Evolutionary conservation across 345 rosid species (phyloP).

Genomic region (Mangifera indica): DNA sequence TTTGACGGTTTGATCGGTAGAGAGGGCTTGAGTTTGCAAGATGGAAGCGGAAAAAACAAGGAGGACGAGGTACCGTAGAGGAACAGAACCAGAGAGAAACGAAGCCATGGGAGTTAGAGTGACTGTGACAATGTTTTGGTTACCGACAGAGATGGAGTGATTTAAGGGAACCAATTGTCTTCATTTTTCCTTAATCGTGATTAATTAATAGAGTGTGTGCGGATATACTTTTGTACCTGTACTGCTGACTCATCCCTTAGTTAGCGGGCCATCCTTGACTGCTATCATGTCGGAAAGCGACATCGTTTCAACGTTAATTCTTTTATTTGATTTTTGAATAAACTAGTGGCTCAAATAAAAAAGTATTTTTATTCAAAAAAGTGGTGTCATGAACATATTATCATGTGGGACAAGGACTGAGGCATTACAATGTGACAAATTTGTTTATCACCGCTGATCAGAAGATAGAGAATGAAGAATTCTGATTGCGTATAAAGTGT

Average conservation of each 20-base stretch:
- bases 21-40: slow-evolving; percentile 11
- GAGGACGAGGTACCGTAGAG: slow-evolving; percentile 12
- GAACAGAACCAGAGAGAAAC: slow-evolving; percentile 9
- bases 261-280: no score
- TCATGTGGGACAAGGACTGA: not conserved
- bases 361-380: no score
- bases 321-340: no score
- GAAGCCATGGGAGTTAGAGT: slow-evolving; percentile 25
- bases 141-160: slow-evolving; percentile 24
- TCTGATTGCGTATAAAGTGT: not conserved
- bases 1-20: slow-evolving; percentile 31
- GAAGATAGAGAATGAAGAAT: slow-evolving; percentile 10
- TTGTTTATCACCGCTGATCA: not conserved
- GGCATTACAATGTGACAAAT: not conserved
- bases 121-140: no score
- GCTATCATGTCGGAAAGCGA: not conserved
- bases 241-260: no score
- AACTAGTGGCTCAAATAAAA: no score
- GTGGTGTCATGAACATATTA: not conserved
- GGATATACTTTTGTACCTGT: no score
- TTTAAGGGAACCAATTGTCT: slow-evolving; percentile 11
- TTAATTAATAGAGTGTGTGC: no score
- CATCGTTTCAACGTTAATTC: slow-evolving; percentile 1
- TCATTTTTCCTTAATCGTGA: no score
- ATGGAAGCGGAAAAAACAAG: not conserved